Evolutionary conservation across 169 alveolate genomes (phyloP).

Genomic region (Babesia ovata): DNA sequence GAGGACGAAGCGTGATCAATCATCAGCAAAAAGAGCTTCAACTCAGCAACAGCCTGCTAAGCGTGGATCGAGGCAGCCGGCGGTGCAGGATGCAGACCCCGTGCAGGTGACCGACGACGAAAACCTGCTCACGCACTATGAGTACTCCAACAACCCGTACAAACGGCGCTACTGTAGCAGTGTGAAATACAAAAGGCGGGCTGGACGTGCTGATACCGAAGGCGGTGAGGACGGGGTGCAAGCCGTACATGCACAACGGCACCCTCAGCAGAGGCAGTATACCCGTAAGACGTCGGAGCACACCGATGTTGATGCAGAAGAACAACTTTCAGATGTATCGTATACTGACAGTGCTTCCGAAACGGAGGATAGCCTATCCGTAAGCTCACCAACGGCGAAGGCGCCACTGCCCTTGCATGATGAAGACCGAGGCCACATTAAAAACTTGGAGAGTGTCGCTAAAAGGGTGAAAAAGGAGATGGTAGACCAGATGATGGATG

Average conservation of each 20-base stretch:
- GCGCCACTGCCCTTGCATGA: conserved; percentile 10
- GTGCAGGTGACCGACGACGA: conserved; percentile 1
- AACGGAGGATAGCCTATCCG: background rate
- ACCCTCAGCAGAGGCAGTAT: no score
- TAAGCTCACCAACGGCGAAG: background rate
- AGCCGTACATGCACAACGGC: background rate
- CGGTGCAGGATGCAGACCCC: no score
- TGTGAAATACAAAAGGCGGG: conserved; percentile 38
- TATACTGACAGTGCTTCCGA: background rate
- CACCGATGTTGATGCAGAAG: background rate
- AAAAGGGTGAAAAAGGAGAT: background rate
- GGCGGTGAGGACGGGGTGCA: no score
- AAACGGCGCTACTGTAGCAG: conserved; percentile 42
- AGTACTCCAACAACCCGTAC: conserved; percentile 53
- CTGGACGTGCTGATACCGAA: no score
- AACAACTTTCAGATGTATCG: background rate
- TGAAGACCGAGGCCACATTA: background rate
- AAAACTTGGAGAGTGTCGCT: background rate
- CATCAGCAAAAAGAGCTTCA: background rate
- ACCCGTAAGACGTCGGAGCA: background rate
- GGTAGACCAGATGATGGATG: conserved; percentile 20
- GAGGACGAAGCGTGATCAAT: background rate
- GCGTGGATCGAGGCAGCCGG: conserved; percentile 2
- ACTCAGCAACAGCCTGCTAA: conserved; percentile 3
- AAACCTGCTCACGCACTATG: conserved; percentile 31